A percentile compares a stretch with the other conserved stretches of the same genome.
These are phyloP conservation scores for Phytophthora pseudosyringae DNA, from an alignment of 352 stramenopile species.

Conservation along the genomic window DNA sequence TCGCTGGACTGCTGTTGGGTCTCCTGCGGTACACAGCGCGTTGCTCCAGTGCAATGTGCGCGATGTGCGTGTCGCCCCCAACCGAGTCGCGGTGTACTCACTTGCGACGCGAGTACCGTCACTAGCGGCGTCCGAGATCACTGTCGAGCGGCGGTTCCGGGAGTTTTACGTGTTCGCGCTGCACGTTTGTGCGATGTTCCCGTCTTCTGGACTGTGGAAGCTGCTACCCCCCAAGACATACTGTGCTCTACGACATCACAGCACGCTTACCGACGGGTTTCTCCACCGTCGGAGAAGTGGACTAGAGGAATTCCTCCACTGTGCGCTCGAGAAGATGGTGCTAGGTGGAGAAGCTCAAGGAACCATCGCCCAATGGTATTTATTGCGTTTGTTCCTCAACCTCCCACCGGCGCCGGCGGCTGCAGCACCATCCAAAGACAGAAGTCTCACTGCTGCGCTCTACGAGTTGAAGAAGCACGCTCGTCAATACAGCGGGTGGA, in stretches of 20 bases:
- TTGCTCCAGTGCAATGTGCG: constrained; percentile 60
- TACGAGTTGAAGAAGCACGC: constrained; percentile 63
- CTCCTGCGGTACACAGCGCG: constrained; percentile 17
- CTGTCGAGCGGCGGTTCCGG: constrained; percentile 71
- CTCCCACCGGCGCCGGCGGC: constrained; percentile 39
- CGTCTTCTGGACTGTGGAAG: constrained; percentile 59
- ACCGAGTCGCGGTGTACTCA: constrained; percentile 63
- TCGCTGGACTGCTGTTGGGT: neutral
- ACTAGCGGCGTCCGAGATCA: constrained; percentile 23
- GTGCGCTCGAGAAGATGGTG: constrained; percentile 66
- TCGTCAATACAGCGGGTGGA: constrained; percentile 48
- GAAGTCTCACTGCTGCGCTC: constrained; percentile 53
- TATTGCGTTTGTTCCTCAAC: constrained; percentile 71
- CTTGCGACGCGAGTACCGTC: constrained; percentile 54
- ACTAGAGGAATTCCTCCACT: constrained; percentile 70
- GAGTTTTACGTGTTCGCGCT: constrained; percentile 82
- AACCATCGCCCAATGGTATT: constrained; percentile 69
- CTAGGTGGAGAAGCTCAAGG: constrained; percentile 52
- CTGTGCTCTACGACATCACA: constrained; percentile 43
- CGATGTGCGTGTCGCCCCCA: constrained; percentile 57
- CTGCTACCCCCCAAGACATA: constrained; percentile 74
- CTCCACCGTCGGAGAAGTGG: constrained; percentile 67
- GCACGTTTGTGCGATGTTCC: constrained; percentile 68
- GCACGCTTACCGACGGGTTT: constrained; percentile 55
- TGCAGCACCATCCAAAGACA: constrained; percentile 57